Conservation (phyloP, 345 rosid species). For the Melaleuca alternifolia region DNA sequence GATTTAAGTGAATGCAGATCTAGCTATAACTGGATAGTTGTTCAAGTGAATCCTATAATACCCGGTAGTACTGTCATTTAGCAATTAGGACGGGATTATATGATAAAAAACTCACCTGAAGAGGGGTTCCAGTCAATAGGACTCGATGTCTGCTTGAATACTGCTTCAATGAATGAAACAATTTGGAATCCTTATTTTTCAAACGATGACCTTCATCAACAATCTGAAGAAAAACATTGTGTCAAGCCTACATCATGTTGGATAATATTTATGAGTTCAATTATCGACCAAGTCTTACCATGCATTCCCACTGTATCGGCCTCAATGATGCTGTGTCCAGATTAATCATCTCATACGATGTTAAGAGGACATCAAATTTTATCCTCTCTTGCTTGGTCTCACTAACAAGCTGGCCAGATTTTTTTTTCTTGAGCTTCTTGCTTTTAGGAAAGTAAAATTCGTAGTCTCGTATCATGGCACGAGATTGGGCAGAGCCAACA, state of each 20-base stretch:
- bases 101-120: conserved; percentile 57
- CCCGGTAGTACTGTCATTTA: neutral
- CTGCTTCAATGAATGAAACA: conserved; percentile 86
- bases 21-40: neutral
- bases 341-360: conserved; percentile 98
- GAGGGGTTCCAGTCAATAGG: conserved; percentile 98
- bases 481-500: conserved; percentile 81
- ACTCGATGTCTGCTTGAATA: conserved; percentile 81
- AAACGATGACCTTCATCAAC: conserved; percentile 99
- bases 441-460: conserved; percentile 80
- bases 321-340: conserved; percentile 66
- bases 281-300: conserved; percentile 42
- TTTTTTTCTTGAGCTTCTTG: conserved; percentile 77
- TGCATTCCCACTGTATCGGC: conserved; percentile 98
- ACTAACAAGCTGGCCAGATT: conserved; percentile 65
- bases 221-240: conserved; percentile 45
- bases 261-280: conserved; percentile 9
- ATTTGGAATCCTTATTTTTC: conserved; percentile 95
- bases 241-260: neutral
- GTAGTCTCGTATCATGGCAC: conserved; percentile 81
- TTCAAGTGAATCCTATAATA: neutral
- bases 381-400: conserved; percentile 95
- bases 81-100: neutral
- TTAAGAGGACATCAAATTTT: conserved; percentile 94
- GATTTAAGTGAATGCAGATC: neutral